A percentile compares a stretch with the other conserved stretches of the same genome.
Evolutionary conservation across 2,329 filamentous ascomycete species (phyloP).

Genomic region (Immersiporthe knoxdaviesiana): DNA sequence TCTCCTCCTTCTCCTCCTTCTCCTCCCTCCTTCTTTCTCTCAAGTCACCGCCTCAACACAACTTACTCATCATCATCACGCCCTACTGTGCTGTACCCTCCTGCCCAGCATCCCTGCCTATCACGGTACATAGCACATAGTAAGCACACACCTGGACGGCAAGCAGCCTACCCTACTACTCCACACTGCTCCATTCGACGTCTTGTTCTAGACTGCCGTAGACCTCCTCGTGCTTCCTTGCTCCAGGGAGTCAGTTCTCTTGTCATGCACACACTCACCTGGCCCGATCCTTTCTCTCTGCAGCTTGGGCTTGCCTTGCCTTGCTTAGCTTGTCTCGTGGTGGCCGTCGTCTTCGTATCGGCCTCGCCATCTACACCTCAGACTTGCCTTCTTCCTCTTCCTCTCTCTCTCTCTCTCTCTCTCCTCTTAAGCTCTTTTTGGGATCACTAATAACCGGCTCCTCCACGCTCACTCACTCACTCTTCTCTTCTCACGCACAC

Average conservation of each 20-base stretch:
- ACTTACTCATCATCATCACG: too few species aligned
- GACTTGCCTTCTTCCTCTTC: not conserved
- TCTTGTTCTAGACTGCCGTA: slow-evolving; percentile 25
- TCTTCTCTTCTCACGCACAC: not conserved
- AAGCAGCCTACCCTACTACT: not conserved
- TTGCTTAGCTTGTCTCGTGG: slow-evolving; percentile 21
- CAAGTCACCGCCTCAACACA: too few species aligned
- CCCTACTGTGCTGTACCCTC: too few species aligned
- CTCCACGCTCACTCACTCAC: not conserved
- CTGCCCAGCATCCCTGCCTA: too few species aligned
- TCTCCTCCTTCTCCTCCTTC: not conserved
- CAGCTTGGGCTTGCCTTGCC: not conserved
- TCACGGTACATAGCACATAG: too few species aligned
- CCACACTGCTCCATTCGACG: slow-evolving; percentile 18
- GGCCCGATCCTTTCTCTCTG: not conserved
- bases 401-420: not conserved
- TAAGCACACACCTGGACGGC: too few species aligned
- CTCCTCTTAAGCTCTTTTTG: not conserved
- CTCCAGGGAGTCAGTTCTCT: not conserved
- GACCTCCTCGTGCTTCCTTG: slow-evolving; percentile 14
- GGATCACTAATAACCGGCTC: not conserved
- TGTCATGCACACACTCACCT: not conserved
- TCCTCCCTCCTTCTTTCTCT: not conserved
- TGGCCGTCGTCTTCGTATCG: slow-evolving; percentile 19
- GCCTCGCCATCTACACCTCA: slow-evolving; percentile 17